phyloP scores from a whole-genome alignment of 768 basidiomycete species.

The Chlorophyllum brunneum region DNA sequence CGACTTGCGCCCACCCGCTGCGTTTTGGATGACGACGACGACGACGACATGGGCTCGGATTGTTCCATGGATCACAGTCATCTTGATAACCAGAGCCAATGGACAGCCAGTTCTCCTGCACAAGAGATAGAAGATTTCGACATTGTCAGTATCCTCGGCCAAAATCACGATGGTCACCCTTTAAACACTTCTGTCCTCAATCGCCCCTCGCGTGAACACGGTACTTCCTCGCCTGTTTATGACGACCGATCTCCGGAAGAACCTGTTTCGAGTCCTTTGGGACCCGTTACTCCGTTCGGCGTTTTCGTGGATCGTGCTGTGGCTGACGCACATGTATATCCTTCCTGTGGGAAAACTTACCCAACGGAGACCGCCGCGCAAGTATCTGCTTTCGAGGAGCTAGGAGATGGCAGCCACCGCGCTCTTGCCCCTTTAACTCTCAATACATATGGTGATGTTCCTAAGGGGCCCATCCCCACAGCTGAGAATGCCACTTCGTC shows the following conservation, averaged over 20 bases:
- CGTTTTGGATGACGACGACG: slow-evolving; percentile 22
- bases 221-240: slow-evolving; percentile 58
- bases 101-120: slow-evolving; percentile 17
- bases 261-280: slow-evolving; percentile 69
- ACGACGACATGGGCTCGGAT: slow-evolving; percentile 41
- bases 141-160: neutral
- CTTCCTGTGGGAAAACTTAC: neutral
- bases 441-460: slow-evolving; percentile 28
- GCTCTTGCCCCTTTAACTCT: slow-evolving; percentile 13
- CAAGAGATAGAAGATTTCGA: slow-evolving; percentile 13
- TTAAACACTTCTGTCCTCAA: neutral
- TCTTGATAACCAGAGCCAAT: slow-evolving; percentile 34
- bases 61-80: slow-evolving; percentile 30
- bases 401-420: slow-evolving; percentile 8
- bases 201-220: slow-evolving; percentile 17
- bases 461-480: slow-evolving; percentile 36
- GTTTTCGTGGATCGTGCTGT: slow-evolving; percentile 74
- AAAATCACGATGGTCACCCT: neutral
- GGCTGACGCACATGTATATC: slow-evolving; percentile 30
- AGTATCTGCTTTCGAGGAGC: neutral
- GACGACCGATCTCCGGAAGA: slow-evolving; percentile 62
- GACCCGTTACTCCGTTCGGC: slow-evolving; percentile 73
- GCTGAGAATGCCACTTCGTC: slow-evolving; percentile 45
- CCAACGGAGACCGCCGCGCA: slow-evolving; percentile 1
- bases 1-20: slow-evolving; percentile 14